Base-by-base conservation (phyloP, 2,329 filamentous ascomycete species). In the Trichoderma sp. region DNA sequence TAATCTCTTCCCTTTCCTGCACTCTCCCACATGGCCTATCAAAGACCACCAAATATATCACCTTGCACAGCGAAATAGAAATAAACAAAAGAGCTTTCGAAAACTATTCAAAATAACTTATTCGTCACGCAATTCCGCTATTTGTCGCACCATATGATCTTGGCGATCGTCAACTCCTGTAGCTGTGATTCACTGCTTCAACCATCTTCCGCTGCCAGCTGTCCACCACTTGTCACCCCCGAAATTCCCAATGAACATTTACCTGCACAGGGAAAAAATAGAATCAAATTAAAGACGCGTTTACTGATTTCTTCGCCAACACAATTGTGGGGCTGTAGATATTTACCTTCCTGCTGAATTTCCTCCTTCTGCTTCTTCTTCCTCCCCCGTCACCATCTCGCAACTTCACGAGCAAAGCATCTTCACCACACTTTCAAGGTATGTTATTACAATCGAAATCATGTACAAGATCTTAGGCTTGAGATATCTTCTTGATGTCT, bases 271-370 rank as follows among this genome's bases (percentile, higher is more conserved):
- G 8, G 13, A 53, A 12, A 53, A 34, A 50, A 36, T 17, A 17
- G 57, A 43, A 32, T 2, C 17, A 43, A 59, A 30, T 20, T 11
- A n/a, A 69, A 39, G 67, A 62, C 67, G 67, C 61, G 59, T 65
- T 59, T 66, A 66, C 68, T 71, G 68, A 71, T 71, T 65, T 20
- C 28, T 59, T 50, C 28, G 2, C 36, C 12, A 13, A 23, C 12
- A 6, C 47, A 66, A 66, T 66, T 66, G 61, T 71, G 68, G 68
- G 53, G 36, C 68, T 30, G 36, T 39, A 20, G n/a, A 20, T 66
- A 66, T 71, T 71, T 66, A 71, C 53, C 23, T 65, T 34, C 26
- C 3, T 65, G 23, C 30, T 69, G 23, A 43, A 12, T 30, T 57
- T 58, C 59, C 13, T 57, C 23, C 26, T n/a, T 15, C 47, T 28